Percentiles rank a stretch among this genome's conserved stretches.
Evolutionary conservation across 2,329 filamentous ascomycete genomes (phyloP).

Genomic region (Fusarium sp.): DNA sequence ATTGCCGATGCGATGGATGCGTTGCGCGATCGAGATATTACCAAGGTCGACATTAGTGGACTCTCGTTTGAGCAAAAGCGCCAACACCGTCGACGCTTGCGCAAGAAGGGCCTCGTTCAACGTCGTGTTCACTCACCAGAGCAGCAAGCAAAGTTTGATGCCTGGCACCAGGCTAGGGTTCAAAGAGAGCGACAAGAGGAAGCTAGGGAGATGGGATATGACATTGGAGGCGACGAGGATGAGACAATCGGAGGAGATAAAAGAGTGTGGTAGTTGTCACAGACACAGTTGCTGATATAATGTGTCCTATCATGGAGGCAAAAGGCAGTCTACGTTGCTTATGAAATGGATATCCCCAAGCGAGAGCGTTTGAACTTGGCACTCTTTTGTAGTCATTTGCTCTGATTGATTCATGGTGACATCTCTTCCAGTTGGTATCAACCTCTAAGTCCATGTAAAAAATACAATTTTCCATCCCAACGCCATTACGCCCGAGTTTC

Average conservation of each 20-base stretch:
- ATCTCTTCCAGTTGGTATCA: slow-evolving; percentile 39
- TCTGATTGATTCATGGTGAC: slow-evolving; percentile 30
- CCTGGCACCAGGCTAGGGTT: slow-evolving; percentile 57
- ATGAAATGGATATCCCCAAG: slow-evolving; percentile 28
- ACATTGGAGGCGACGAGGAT: slow-evolving; percentile 47
- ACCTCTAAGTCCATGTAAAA: slow-evolving; percentile 31
- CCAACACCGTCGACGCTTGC: slow-evolving; percentile 62
- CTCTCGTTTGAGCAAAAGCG: slow-evolving; percentile 61
- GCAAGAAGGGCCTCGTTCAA: slow-evolving; percentile 57
- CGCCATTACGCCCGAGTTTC: slow-evolving; percentile 37
- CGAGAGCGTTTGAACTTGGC: slow-evolving; percentile 28
- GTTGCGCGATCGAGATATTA: slow-evolving; percentile 58
- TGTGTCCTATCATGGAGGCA: neutral
- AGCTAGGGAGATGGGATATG: slow-evolving; percentile 55
- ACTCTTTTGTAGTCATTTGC: slow-evolving; percentile 1
- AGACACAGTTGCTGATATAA: slow-evolving; percentile 1
- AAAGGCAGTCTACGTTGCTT: slow-evolving; percentile 16
- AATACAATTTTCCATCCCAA: slow-evolving; percentile 34
- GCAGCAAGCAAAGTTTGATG: slow-evolving; percentile 56
- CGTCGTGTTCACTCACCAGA: slow-evolving; percentile 53
- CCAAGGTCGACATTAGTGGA: slow-evolving; percentile 54
- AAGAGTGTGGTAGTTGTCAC: slow-evolving; percentile 37
- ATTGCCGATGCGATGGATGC: slow-evolving; percentile 62
- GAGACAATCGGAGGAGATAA: slow-evolving; percentile 45
- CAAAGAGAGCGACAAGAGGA: slow-evolving; percentile 56